Conservation (phyloP, 441 rosid species). For the Adansonia madagascariensis region DNA sequence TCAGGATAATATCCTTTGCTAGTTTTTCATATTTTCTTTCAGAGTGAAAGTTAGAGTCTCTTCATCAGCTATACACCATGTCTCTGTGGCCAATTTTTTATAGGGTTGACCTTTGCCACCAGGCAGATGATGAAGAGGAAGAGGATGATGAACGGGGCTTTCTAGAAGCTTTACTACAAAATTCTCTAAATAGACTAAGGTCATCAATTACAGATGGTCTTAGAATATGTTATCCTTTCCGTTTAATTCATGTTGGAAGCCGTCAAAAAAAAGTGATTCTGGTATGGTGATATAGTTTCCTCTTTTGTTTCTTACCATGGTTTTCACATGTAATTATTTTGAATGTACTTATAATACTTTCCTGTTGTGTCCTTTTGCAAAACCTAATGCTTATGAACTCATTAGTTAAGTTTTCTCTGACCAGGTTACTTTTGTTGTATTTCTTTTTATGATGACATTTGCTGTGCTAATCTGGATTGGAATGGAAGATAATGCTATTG, state of each 20-base stretch:
- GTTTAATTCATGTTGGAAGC: constrained; percentile 54
- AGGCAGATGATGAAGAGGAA: constrained; percentile 61
- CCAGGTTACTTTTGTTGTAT: constrained; percentile 51
- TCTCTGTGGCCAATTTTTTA: constrained; percentile 27
- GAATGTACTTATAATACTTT: constrained; percentile 9
- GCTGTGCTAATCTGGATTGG: constrained; percentile 64
- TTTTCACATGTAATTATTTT: constrained; percentile 14
- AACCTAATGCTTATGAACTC: constrained; percentile 8
- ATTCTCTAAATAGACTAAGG: constrained; percentile 38
- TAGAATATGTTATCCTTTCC: constrained; percentile 54
- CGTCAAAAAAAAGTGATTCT: constrained; percentile 68
- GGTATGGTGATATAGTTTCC: constrained; percentile 42
- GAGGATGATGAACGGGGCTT: constrained; percentile 71
- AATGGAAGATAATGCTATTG: constrained; percentile 41
- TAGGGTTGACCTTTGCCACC: constrained; percentile 65
- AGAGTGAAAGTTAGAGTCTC: constrained; percentile 12
- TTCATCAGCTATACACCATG: constrained; percentile 18
- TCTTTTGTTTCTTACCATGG: constrained; percentile 13
- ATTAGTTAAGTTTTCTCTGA: constrained; percentile 9
- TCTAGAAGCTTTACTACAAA: constrained; percentile 55
- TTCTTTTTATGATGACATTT: constrained; percentile 49
- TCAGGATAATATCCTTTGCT: not conserved
- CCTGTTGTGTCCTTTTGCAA: not conserved
- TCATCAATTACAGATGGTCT: constrained; percentile 40
- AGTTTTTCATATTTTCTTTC: constrained; percentile 15